Base-by-base conservation (phyloP, 2,329 filamentous ascomycete genomes). In the Fusarium papillatum region DNA sequence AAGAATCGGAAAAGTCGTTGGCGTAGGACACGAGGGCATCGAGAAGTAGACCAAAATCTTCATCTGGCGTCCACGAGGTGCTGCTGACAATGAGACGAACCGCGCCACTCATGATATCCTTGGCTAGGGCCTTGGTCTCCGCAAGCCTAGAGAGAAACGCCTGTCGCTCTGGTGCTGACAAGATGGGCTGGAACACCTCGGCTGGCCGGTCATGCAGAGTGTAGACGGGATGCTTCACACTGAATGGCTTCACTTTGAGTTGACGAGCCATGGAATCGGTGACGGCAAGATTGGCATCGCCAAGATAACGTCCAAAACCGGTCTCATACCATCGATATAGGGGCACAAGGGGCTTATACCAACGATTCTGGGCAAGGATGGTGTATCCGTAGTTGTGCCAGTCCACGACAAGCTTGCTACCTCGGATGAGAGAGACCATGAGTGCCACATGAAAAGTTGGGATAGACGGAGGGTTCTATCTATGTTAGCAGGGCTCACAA, bases 311-410 rank as follows among this genome's bases (percentile, higher is more conserved):
- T 61, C 94, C 93, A 48, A 98, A 91, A 17, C 89, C 82, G 43
- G 87, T 90, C 84, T 99, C 97, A 81, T 98, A 98, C 81, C 88
- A 88, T 74, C 92, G 92, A 29, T 96, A 94, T 11, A 97, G 81
- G 34, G 85, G 88, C 11, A 98, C 95, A n/a, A 98, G 89, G 0
- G 93, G 93, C 80, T 97, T 95, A 8, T 81, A 83, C 48, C 90
- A 88, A 29, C 87, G 85, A 61, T 89, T 91, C 60, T 90, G 88
- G 7, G 90, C 94, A 5, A 99, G 91, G 78, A 99, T 98, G 11
- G 95, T 96, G 88, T 96, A 98, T 78, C 96, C 97, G 84, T 98
- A 98, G 85, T 99, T 99, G 87, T 99, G 97, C 97, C 97, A 99
- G 86, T 99, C 97, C 67, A 98, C 94, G 72, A 98, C 89, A 6